Evolutionary conservation across 2,329 filamentous ascomycete species (phyloP).

Genomic region (Aureobasidium sp.): DNA sequence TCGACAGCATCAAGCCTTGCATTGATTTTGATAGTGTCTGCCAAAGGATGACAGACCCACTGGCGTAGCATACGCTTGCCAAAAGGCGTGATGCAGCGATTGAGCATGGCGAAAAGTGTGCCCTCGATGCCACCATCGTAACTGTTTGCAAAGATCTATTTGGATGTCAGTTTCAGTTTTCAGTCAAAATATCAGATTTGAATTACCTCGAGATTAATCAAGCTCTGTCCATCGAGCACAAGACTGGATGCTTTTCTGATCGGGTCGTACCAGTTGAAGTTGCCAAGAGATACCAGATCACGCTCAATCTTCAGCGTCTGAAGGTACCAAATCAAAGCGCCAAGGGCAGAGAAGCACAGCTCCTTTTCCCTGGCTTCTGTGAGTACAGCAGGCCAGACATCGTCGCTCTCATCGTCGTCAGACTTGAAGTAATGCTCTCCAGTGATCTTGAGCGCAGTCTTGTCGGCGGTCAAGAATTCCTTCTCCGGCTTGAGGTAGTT

Average conservation of each 20-base stretch:
- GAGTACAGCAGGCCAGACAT: slow-evolving; percentile 72
- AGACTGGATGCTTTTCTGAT: slow-evolving; percentile 85
- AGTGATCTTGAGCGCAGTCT: slow-evolving; percentile 72
- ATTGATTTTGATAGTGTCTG: slow-evolving; percentile 81
- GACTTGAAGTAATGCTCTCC: slow-evolving; percentile 68
- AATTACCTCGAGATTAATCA: slow-evolving; percentile 78
- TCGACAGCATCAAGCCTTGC: slow-evolving; percentile 91
- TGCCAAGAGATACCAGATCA: slow-evolving; percentile 78
- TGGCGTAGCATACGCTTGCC: slow-evolving; percentile 93
- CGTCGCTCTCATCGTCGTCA: slow-evolving; percentile 49
- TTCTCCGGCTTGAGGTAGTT: slow-evolving; percentile 79
- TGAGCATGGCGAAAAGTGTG: slow-evolving; percentile 83
- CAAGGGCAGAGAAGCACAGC: slow-evolving; percentile 80
- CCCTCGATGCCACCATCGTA: slow-evolving; percentile 79
- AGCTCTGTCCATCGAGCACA: slow-evolving; percentile 87
- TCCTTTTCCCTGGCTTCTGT: slow-evolving; percentile 69
- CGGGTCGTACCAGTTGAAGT: slow-evolving; percentile 86
- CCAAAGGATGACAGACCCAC: slow-evolving; percentile 94
- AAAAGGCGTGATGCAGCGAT: slow-evolving; percentile 92
- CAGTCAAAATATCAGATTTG: not conserved
- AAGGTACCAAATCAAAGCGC: slow-evolving; percentile 81
- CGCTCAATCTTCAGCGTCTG: slow-evolving; percentile 77
- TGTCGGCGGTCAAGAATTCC: slow-evolving; percentile 87
- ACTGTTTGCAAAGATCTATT: slow-evolving; percentile 74
- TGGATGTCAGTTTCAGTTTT: not conserved